Evolutionary conservation across 2,329 filamentous ascomycete species (phyloP), one percentile per base, ranked within the genome.

Genomic region (Verticillium nubilum): DNA sequence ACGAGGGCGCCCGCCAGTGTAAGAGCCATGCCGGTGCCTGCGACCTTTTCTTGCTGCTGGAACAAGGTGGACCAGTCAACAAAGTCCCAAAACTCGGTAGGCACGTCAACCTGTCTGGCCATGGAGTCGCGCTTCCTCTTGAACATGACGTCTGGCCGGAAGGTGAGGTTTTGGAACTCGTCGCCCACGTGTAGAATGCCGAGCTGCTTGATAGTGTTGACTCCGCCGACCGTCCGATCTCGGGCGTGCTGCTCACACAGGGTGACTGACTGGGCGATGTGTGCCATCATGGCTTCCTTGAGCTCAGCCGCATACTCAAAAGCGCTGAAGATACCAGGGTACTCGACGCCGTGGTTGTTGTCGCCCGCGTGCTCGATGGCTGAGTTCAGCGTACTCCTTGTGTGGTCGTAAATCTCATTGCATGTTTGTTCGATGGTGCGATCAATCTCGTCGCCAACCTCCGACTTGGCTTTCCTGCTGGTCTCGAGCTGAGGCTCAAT

Each of bases 141-240:
- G 60, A 98, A 99, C 95, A 99, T 98, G 70, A 93, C 86, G 67
- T 97, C 92, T 1, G 92, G 86, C 29, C 90, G 86, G 86, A 99
- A 97, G 65, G 86, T 91, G 53, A 97, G 85, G 66, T 93, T 89
- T 25, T 89, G 83, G 67, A 94, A 96, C 67, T 94, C 89, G 67
- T 95, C 87, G 10, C 94, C 94, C 5, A 98, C 85, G 71, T 99
- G 94, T 35, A 94, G 73, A 17, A 98, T 79, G 27, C 95, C 95
- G 1, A 98, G 83, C 65, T 92, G 89, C 71, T 96, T 96, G 74
- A 98, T 96, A 37, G 87, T 83, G 65, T 89, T 90, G 65, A 98
- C 94, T 19, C 95, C 92, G 57, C 84, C 77, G 0, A 94, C 87
- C 0, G 93, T 91, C 76, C 86, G 88, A 31, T 76, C 77, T 15